Percentiles rank a stretch among this genome's conserved stretches.
Evolutionary conservation across 2,329 filamentous ascomycete genomes (phyloP).

Genomic region (Pseudogymnoascus sp.): DNA sequence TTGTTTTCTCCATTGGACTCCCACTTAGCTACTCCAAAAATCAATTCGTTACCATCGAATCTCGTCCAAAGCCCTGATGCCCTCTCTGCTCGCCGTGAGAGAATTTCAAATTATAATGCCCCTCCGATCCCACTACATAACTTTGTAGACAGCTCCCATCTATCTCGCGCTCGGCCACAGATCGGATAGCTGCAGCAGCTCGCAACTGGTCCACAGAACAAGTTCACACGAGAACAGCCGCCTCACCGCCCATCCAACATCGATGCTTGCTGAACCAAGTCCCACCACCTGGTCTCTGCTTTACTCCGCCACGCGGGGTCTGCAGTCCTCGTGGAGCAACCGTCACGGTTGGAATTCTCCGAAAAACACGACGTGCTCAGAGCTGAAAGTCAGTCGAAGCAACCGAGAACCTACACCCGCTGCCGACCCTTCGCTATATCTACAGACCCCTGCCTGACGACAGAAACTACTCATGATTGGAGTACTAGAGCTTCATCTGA

Average conservation of each 20-base stretch:
- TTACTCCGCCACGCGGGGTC: constrained; percentile 1
- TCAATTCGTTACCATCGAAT: not conserved
- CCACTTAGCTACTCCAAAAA: not conserved
- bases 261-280: constrained; percentile 3
- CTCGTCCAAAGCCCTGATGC: constrained; percentile 2
- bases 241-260: constrained; percentile 6
- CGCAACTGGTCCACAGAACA: not conserved
- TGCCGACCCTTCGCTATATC: not conserved
- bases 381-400: not conserved
- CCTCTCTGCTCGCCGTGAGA: constrained; percentile 3
- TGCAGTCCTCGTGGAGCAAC: constrained; percentile 6
- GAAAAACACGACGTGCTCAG: not conserved
- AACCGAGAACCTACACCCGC: constrained; percentile 1
- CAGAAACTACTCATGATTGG: not conserved
- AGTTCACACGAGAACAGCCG: constrained; percentile 7
- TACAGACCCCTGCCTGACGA: not conserved
- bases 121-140: not conserved
- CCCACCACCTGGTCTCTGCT: constrained; percentile 1
- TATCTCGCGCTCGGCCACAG: constrained; percentile 2
- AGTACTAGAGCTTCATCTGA: not conserved
- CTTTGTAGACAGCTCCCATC: constrained; percentile 2
- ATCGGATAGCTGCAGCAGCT: constrained; percentile 7
- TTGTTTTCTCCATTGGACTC: not conserved
- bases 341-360: not conserved
- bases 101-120: constrained; percentile 8